Base-by-base conservation (phyloP, 2,329 filamentous ascomycete species). In the Aspergillus clavatus region DNA sequence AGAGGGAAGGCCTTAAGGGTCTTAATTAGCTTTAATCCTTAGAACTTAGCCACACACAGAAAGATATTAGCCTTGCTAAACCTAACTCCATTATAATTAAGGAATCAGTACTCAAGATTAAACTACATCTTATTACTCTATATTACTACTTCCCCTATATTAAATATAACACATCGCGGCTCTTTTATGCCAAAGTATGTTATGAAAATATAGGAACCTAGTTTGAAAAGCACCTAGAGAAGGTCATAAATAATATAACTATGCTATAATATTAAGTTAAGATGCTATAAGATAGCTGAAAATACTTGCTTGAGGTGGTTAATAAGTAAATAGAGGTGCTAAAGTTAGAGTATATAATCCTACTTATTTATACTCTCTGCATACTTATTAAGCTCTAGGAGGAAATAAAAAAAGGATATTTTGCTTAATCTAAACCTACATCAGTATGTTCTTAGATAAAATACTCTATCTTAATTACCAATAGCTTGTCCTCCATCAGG, bases 161-260 rank as follows among this genome's bases (percentile, higher is more conserved):
- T 42, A 42, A 55, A 58, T 40, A 52, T 44, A 38, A 57, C 33
- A 48, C 43, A 58, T 52, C 42, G 43, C 35, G 50, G 52, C 47
- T 59, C 52, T 44, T 47, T 51, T 33, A 51, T 61, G 23, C 54
- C 52, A 38, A 57, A 40, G 35, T 45, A 61, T 48, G 44, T 57
- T 35, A 57, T 64, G 47, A 57, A 63, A 35, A 62, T 39, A 28
- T 56, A 33, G 12, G 42, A 55, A 38, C 64, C 62, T 31, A 58
- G 57, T 45, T 68, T 68, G 43, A 68, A 70, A 29, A 70, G 53
- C 16, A 57, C 52, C 58, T 49, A 67, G 7, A 70, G 57, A 36
- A 69, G 57, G 50, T 68, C 53, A 49, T 66, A 68, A 23, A 54
- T 67, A 50, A 68, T 67, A 38, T 65, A 38, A 19, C 50, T 45